Base-by-base conservation (phyloP, 75 land plant genomes). In the Adiantum capillusveneris region DNA sequence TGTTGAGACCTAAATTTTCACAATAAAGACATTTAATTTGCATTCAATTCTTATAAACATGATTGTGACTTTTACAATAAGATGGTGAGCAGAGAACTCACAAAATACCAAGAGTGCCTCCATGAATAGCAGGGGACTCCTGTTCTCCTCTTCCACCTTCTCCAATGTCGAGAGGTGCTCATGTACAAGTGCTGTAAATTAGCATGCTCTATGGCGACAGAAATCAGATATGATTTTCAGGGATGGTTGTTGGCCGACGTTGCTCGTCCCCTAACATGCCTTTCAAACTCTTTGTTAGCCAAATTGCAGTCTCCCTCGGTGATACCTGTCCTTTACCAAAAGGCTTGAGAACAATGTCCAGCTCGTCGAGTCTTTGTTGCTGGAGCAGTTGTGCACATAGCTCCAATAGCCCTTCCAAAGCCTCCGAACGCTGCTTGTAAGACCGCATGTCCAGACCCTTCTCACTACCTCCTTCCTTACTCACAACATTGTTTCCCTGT, bases 271-370 rank as follows among this genome's bases (percentile, higher is more conserved):
- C 52, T 31, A 63, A 31, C 56, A 52, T 52, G 6, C 65, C 65
- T 36, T 63, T 71, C 28, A 79, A 70, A 44, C 74, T 79, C 44
- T 67, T 79, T 13, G 82, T 74, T 24, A 79, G 57, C 78, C 82
- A 79, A 11, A 79, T 79, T 48, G 82, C 78, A 17, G 82, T 79
- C 56, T 79, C 82, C 43, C 82, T 74, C 0, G 74, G 63, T 12
- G 82, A 79, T 0, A 79, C 74, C 0, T 53, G 25, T 19, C 66
- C 78, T 12, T 62, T 57, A 1, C 82, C 78, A 63, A 74, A 79
- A n/a, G 82, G 82, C 29, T 51, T 70, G 2, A 79, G 58, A 49
- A 74, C 71, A 14, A 72, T 62, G 3, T 65, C 63, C 0, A 79
- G 61, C 54, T 79, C 78, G 12, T 79, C 82, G 0, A 74, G 18